phyloP scores from a whole-genome alignment of 2,329 filamentous ascomycete species.

The Fusarium sp. region DNA sequence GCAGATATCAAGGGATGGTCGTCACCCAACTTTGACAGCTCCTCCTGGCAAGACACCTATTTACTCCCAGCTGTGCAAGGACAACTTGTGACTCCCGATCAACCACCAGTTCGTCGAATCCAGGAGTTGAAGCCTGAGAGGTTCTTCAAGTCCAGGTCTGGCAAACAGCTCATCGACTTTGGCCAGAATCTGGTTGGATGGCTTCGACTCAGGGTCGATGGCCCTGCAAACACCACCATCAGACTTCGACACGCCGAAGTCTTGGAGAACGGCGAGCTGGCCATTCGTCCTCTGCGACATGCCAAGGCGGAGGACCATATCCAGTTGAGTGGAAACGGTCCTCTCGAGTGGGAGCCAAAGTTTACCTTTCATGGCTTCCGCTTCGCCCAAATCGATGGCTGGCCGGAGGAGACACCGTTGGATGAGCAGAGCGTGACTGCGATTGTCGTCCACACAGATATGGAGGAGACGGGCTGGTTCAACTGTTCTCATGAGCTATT shows the following conservation, averaged over 20 bases:
- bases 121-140: constrained; percentile 44
- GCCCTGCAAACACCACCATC: constrained; percentile 52
- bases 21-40: constrained; percentile 49
- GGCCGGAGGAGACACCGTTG: constrained; percentile 47
- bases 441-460: constrained; percentile 59
- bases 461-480: constrained; percentile 60
- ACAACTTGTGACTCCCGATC: constrained; percentile 48
- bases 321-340: background rate
- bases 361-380: constrained; percentile 66
- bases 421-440: constrained; percentile 29
- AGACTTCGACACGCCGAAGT: constrained; percentile 63
- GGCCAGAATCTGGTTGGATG: constrained; percentile 66
- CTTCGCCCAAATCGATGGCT: constrained; percentile 59
- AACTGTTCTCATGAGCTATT: constrained; percentile 60
- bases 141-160: constrained; percentile 51
- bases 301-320: constrained; percentile 54
- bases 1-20: constrained; percentile 41
- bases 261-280: constrained; percentile 59
- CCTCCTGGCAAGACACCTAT: constrained; percentile 48
- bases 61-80: background rate
- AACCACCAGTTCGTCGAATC: constrained; percentile 52
- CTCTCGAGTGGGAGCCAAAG: constrained; percentile 42
- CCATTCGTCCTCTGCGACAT: constrained; percentile 50
- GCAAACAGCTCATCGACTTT: constrained; percentile 62
- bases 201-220: constrained; percentile 52